These are phyloP conservation scores for Pyronema domesticum DNA, from an alignment of 495 filamentous ascomycete species.

Conservation along the genomic window DNA sequence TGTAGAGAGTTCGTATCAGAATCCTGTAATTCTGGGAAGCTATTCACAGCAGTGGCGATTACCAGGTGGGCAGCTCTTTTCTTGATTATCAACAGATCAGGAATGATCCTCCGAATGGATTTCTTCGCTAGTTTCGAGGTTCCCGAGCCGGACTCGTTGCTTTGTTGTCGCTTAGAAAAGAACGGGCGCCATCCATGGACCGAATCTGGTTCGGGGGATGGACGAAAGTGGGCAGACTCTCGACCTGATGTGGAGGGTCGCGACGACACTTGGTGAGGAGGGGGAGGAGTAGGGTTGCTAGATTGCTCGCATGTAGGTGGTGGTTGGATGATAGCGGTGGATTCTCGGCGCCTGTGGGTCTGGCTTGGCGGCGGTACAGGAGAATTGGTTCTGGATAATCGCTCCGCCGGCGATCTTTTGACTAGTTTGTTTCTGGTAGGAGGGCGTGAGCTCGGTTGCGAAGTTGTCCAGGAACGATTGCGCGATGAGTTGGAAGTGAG, in stretches of 20 bases:
- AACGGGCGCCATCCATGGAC: slow-evolving; percentile 23
- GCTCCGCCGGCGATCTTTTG: slow-evolving; percentile 57
- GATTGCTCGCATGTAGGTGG: slow-evolving; percentile 8
- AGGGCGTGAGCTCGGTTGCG: slow-evolving; percentile 18
- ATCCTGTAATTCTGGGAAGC: slow-evolving; percentile 15
- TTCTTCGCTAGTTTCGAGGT: slow-evolving; percentile 19
- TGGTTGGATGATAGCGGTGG: slow-evolving; percentile 20
- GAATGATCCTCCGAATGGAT: slow-evolving; percentile 23
- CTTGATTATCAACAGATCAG: slow-evolving; percentile 11
- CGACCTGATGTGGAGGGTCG: slow-evolving; percentile 21
- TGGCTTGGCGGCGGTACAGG: slow-evolving; percentile 19
- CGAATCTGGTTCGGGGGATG: slow-evolving; percentile 7
- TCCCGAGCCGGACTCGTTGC: slow-evolving; percentile 12
- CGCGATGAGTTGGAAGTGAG: slow-evolving; percentile 17
- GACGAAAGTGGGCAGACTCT: slow-evolving; percentile 5
- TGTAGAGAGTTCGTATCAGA: slow-evolving; percentile 14
- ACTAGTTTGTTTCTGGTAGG: slow-evolving; percentile 57
- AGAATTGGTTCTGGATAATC: slow-evolving; percentile 25
- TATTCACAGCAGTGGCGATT: slow-evolving; percentile 16
- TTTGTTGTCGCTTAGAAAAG: slow-evolving; percentile 22
- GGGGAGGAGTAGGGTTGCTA: slow-evolving; percentile 8
- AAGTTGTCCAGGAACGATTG: slow-evolving; percentile 13
- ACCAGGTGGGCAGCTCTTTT: slow-evolving; percentile 14
- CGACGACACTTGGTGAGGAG: slow-evolving; percentile 17
- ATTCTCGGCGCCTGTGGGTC: slow-evolving; percentile 14